Evolutionary conservation across 2,329 filamentous ascomycete species (phyloP), one percentile per base, ranked within the genome.

Genomic region (Epichloe brachyelytri): DNA sequence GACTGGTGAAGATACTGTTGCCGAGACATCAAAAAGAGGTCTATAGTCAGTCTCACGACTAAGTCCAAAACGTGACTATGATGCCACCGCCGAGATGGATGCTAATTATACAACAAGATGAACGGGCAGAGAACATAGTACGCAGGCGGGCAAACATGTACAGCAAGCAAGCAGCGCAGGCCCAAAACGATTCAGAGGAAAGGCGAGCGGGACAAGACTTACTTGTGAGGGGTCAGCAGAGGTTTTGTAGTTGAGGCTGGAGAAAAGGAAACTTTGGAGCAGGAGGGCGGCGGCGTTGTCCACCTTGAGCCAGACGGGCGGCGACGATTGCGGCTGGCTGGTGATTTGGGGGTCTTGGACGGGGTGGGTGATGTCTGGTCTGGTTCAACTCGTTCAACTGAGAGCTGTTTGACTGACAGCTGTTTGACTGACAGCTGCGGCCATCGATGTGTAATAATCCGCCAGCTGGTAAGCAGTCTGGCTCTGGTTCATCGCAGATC

Each of bases 261-360:
- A 36, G 12, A 39, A 26, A 38, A 14, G 26, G 15, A 22, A 49
- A 19, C 19, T 43, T 43, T 14, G 40, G 39, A 37, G 33, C 8
- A 39, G 20, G 30, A 45, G 46, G 52, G 46, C 46, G 38, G 34
- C 49, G 52, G 43, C 47, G 50, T 43, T 17, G 47, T 50, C 50
- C 40, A 43, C 40, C 3, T 20, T 41, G 38, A 7, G 19, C 50
- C 48, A 48, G 38, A 10, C 8, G 50, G 34, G 50, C 45, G 46
- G 47, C 47, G 50, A 54, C 33, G 30, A 50, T 22, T 43, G 22
- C 17, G 37, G 20, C 19, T 40, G n/a, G 14, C 5, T 6, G 26
- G 26, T 10, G 26, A 44, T 33, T 41, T 17, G 22, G 22, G 22
- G 22, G 22, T 22, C 22, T 22, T 22, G 20, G 22, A 26, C 22